Percentiles rank a stretch among this genome's conserved stretches.
Conservation (phyloP, 805 yeast genomes). For the Candida montana region DNA sequence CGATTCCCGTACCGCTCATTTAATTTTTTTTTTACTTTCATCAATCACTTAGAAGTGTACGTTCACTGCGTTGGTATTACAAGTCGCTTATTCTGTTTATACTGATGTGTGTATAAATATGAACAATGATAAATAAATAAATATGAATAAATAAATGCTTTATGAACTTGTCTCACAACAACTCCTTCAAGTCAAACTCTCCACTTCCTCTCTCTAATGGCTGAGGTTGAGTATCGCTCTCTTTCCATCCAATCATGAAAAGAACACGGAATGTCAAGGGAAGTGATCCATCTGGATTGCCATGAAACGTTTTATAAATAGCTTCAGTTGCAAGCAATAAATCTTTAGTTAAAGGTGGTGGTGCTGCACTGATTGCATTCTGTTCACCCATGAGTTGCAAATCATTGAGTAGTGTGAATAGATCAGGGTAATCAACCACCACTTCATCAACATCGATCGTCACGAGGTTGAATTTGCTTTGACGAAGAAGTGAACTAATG, state of each 20-base stretch:
- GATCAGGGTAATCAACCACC: conserved; percentile 71
- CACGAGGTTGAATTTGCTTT: conserved; percentile 72
- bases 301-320: conserved; percentile 67
- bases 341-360: conserved; percentile 45
- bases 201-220: conserved; percentile 74
- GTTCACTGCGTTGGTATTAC: too few species aligned
- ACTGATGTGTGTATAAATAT: too few species aligned
- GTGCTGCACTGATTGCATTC: conserved; percentile 49
- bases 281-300: conserved; percentile 49
- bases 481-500: conserved; percentile 64
- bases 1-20: conserved; percentile 84
- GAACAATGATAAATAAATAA: neutral
- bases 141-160: conserved; percentile 34
- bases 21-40: conserved; percentile 18
- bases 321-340: conserved; percentile 70
- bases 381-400: conserved; percentile 81
- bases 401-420: conserved; percentile 62
- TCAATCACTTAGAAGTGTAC: neutral
- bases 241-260: conserved; percentile 88
- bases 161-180: too few species aligned
- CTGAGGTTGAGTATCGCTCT: conserved; percentile 60
- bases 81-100: too few species aligned
- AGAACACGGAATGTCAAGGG: conserved; percentile 79
- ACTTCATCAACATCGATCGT: conserved; percentile 84
- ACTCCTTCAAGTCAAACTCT: conserved; percentile 59